Conservation (phyloP, 257 asterid genomes). For the Przewalskia tangutica region DNA sequence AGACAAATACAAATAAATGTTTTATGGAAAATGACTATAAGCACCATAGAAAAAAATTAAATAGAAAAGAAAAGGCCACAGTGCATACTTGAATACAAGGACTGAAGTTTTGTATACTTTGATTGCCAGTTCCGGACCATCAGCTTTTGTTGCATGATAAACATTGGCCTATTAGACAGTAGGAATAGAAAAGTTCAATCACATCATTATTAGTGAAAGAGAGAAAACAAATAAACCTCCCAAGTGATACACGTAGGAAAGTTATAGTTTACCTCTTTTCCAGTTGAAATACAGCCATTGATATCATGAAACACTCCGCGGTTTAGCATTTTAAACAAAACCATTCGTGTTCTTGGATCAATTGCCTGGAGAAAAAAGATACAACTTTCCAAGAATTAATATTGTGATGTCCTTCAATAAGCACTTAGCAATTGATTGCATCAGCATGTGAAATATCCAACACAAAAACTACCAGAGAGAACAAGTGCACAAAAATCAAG, state of each 20-base stretch:
- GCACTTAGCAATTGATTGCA: neutral
- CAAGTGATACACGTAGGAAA: neutral
- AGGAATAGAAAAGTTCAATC: neutral
- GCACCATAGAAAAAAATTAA: neutral
- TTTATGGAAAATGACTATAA: neutral
- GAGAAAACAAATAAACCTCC: neutral
- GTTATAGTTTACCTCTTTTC: constrained; percentile 62
- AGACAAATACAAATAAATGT: neutral
- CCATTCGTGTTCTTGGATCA: constrained; percentile 99
- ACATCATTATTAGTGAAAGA: neutral
- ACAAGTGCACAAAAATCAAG: neutral
- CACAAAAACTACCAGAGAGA: neutral
- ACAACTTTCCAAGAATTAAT: neutral
- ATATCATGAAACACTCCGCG: constrained; percentile 72
- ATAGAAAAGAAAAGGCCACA: constrained; percentile 11
- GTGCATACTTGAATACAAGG: constrained; percentile 77
- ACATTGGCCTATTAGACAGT: constrained; percentile 70
- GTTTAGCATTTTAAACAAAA: constrained; percentile 84
- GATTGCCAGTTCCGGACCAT: constrained; percentile 84
- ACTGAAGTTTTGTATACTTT: constrained; percentile 89
- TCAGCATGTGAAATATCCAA: neutral
- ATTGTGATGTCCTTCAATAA: neutral
- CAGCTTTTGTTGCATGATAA: constrained; percentile 82
- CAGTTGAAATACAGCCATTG: constrained; percentile 98
- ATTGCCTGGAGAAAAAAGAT: constrained; percentile 57